These are phyloP conservation scores for Neofusicoccum umdonicola DNA, from an alignment of 2,329 filamentous ascomycete species.

Conservation along the genomic window DNA sequence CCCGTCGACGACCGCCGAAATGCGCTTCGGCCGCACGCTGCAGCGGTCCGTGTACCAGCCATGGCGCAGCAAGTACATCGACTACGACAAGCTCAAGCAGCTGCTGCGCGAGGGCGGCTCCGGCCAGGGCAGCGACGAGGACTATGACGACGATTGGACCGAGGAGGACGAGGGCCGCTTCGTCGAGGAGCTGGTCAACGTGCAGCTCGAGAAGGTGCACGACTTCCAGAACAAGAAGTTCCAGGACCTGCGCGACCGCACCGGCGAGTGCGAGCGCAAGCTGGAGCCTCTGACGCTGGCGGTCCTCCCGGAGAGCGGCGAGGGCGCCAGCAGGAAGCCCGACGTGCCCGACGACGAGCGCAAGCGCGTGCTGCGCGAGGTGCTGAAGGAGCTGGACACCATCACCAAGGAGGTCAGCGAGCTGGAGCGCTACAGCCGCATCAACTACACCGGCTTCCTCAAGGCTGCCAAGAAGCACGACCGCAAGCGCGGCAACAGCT, in stretches of 20 bases:
- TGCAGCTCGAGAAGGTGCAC: constrained; percentile 92
- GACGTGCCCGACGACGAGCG: constrained; percentile 41
- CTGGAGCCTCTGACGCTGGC: constrained; percentile 56
- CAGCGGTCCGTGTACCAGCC: constrained; percentile 75
- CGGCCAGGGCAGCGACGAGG: constrained; percentile 47
- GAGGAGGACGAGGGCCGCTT: constrained; percentile 91
- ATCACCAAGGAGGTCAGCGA: constrained; percentile 91
- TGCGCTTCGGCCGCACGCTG: constrained; percentile 93
- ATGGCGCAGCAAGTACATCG: constrained; percentile 93
- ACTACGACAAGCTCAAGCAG: constrained; percentile 89
- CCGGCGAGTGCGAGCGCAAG: constrained; percentile 65
- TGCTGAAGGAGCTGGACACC: constrained; percentile 75
- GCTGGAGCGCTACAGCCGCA: constrained; percentile 89
- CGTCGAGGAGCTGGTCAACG: constrained; percentile 91
- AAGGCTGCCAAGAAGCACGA: constrained; percentile 99
- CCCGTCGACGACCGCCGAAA: constrained; percentile 36
- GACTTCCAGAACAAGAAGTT: constrained; percentile 82
- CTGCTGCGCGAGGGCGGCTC: constrained; percentile 71
- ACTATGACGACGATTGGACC: constrained; percentile 70
- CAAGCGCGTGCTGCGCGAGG: constrained; percentile 61
- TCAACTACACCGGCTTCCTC: constrained; percentile 97
- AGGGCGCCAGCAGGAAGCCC: constrained; percentile 23
- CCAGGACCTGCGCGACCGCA: constrained; percentile 76
- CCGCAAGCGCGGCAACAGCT: constrained; percentile 80
- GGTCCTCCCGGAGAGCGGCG: constrained; percentile 13